Percentiles rank a stretch among this genome's conserved stretches.
These are phyloP conservation scores for grape (Vitis vinifera) DNA, from an alignment of 164 flowering plant species.

Conservation along the genomic window ASM3070453v1 NC_081810.1:1275001-1275500, in stretches of 20 bases:
- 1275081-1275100: constrained; percentile 19
- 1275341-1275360: constrained; percentile 11
- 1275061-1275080: constrained; percentile 1
- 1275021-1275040: constrained; percentile 8
- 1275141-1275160: not conserved
- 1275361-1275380: not conserved
- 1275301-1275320: constrained; percentile 8
- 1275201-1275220: not conserved
- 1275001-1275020: not conserved
- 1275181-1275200: not conserved
- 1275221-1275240: not conserved
- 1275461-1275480: no score
- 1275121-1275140: constrained; percentile 11
- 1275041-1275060: not conserved
- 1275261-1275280: constrained; percentile 4
- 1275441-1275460: no score
- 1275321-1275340: constrained; percentile 29
- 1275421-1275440: no score
- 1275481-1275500: no score
- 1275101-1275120: constrained; percentile 9
- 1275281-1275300: not conserved
- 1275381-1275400: not conserved
- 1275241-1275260: constrained; percentile 1
- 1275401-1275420: no score
- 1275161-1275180: not conserved